Conservation (phyloP, 176 grass and related monocot species). For the Zizania latifolia region DNA sequence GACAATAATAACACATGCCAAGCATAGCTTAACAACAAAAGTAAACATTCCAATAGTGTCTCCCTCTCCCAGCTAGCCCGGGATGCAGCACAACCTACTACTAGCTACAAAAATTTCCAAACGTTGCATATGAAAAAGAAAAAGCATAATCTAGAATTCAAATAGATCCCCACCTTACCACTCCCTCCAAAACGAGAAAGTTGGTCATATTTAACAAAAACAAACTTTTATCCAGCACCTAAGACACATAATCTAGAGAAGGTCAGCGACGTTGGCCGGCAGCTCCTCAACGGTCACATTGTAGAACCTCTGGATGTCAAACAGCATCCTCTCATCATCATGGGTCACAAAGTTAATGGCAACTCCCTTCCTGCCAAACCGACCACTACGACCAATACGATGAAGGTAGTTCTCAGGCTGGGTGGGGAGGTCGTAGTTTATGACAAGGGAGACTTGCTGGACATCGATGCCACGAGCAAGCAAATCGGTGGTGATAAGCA, state of each 20-base stretch:
- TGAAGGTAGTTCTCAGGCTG: conserved; percentile 84
- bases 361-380: conserved; percentile 76
- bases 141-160: conserved; percentile 33
- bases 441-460: conserved; percentile 79
- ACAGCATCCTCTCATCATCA: conserved; percentile 69
- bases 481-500: conserved; percentile 75
- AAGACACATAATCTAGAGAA: conserved; percentile 46
- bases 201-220: conserved; percentile 44
- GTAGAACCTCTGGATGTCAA: conserved; percentile 74
- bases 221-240: conserved; percentile 33
- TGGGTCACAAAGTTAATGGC: conserved; percentile 76
- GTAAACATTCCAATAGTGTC: conserved; percentile 26
- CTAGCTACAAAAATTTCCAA: conserved; percentile 40
- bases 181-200: conserved; percentile 38
- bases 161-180: conserved; percentile 32
- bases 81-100: conserved; percentile 30
- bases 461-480: conserved; percentile 85
- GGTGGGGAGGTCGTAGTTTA: conserved; percentile 71
- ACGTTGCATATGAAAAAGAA: conserved; percentile 18
- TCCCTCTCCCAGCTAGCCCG: conserved; percentile 25
- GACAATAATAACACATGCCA: neutral
- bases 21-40: neutral
- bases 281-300: conserved; percentile 65
- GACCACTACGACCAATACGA: conserved; percentile 73
- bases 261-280: conserved; percentile 66